Evolutionary conservation across 2,329 filamentous ascomycete species (phyloP), one percentile per base, ranked within the genome.

Genomic region (Aspergillus sp.): DNA sequence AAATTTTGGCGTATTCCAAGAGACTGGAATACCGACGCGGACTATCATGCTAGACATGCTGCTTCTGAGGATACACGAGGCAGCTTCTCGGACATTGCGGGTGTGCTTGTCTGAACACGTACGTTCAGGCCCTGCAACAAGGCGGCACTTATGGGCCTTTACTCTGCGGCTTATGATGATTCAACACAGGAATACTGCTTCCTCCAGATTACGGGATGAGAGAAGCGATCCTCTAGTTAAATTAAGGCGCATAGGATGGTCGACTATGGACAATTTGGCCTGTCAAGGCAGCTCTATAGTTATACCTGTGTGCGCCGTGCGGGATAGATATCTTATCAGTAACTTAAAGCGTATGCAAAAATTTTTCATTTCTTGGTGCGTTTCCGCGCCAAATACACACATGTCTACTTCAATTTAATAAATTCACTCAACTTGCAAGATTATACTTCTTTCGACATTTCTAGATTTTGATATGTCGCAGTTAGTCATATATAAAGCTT

Each of bases 1-100:
- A 51, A 64, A 35, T 72, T 80, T 53, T 80, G 76, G 76, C 63
- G 56, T 43, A 75, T 80, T 30, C 67, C 69, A 2, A 64, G 70
- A 33, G 62, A 69, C 12, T 67, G 53, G 58, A 80, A 79, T 53
- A 44, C 25, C 1, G 50, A 56, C 30, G 76, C 76, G 32, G 32
- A 35, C 32, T 35, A 35, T 15, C 32, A 35, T 15, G 32, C 32
- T 35, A 35, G 12, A 35, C 13, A 15, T 35, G 32, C 32, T 35
- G 32, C 32, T 35, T 35, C 32, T 35, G 32, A 35, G 32, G 32
- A 35, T 35, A 35, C 32, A 35, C 32, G 32, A 35, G 32, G 32
- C 32, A 35, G 32, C 32, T 35, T 35, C 32, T 35, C 32, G 13
- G 32, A 35, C 15, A 35, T 35, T 35, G 7, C 3, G 13, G 32